Evolutionary conservation across 371 early-diverging fungal genomes (phyloP), one percentile per base, ranked within the genome.

Genomic region (Mucor ambiguus): DNA sequence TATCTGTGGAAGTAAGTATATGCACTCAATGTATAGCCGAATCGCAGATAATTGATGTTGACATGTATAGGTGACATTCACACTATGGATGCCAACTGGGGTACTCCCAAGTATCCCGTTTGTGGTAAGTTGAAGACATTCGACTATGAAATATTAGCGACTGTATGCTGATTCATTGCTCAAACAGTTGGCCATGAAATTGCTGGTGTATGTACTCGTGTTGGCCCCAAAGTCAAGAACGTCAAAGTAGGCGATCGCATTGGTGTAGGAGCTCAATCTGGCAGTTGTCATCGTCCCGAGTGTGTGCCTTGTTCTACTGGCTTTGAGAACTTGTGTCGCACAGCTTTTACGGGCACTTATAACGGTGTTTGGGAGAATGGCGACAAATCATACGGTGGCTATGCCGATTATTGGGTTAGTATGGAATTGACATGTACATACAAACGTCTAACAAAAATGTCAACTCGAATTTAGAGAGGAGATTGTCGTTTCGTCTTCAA

Each of bases 231-330:
- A 46, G 87, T 87, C 18, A 75, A 71, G 14, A 64, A 85, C 35
- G 57, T 89, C 30, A 67, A 80, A 41, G 80, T 92, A 37, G 94
- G 91, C 41, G 90, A 91, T 63, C 61, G 85, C 8, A 90, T 90
- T 54, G 94, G 94, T 46, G 87, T 88, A 12, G 92, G 92, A 30
- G 87, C 87, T 35, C 87, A 89, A 71, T 77, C 75, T 26, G 76
- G 77, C 26, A 72, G 84, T 6, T 86, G 88, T 58, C 61, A 77
- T 12, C 55, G 74, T 29, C 28, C 43, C 32, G 32, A 24, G 5
- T 74, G 75, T 38, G 60, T 76, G 0, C 37, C 64, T 29, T 80
- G 80, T 49, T 63, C 67, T 11, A 43, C 61, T 12, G 72, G 71
- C 20, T 44, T 26, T 3, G 75, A 74, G 18, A 54, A 79, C 56